Conservation (phyloP, 176 grass and related monocot genomes). For the Miscanthus lutarioriparius region DNA sequence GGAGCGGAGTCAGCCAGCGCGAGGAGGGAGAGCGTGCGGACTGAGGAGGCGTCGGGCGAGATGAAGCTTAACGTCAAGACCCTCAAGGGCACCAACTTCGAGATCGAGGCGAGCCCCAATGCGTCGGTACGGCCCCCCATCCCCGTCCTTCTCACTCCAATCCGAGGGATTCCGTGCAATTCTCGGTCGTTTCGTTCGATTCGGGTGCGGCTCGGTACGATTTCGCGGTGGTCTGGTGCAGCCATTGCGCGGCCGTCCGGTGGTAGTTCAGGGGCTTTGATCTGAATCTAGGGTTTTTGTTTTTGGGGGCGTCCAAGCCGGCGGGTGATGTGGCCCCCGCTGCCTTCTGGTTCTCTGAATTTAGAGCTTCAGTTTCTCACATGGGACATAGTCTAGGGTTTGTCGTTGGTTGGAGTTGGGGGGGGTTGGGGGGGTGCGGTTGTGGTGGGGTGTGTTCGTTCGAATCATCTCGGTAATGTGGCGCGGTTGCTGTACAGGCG, state of each 20-base stretch:
- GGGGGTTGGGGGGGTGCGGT: neutral
- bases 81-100: slow-evolving; percentile 85
- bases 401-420: neutral
- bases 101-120: slow-evolving; percentile 73
- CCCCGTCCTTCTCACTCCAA: neutral
- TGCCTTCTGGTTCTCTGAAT: neutral
- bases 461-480: neutral
- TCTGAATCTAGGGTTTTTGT: slow-evolving; percentile 66
- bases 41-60: neutral
- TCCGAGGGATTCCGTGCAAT: slow-evolving; percentile 10
- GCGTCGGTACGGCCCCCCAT: slow-evolving; percentile 49
- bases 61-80: slow-evolving; percentile 95
- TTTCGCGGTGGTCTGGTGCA: neutral
- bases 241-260: neutral
- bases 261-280: neutral
- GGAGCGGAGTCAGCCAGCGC: slow-evolving; percentile 17
- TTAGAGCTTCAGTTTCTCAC: neutral
- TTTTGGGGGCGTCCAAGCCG: neutral
- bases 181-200: slow-evolving; percentile 6
- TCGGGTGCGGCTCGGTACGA: neutral
- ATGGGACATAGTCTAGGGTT: neutral
- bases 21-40: neutral
- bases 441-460: neutral
- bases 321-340: neutral
- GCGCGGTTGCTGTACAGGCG: neutral